These are phyloP conservation scores for Scheffersomyces illinoinensis DNA, from an alignment of 1,139 yeast genomes.

Conservation along the genomic window DNA sequence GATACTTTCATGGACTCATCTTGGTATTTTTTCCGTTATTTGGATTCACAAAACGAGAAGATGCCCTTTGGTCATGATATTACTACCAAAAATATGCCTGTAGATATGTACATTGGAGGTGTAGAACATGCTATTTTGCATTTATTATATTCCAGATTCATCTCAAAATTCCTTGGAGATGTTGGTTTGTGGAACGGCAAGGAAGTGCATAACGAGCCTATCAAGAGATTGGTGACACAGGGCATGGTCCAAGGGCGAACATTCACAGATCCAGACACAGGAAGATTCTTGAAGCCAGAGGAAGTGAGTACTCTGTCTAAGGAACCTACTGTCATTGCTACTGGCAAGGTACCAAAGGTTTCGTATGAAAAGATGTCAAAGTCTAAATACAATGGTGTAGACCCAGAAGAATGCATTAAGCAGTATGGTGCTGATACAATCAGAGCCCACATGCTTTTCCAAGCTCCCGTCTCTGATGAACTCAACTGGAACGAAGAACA, in stretches of 20 bases:
- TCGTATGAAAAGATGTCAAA: conserved; percentile 93
- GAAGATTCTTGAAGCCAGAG: conserved; percentile 73
- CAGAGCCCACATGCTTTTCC: conserved; percentile 91
- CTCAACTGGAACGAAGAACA: conserved; percentile 89
- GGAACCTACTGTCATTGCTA: conserved; percentile 46
- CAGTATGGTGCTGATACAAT: conserved; percentile 92
- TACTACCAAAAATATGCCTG: conserved; percentile 70
- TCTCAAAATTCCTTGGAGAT: conserved; percentile 72
- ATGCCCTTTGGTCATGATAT: conserved; percentile 52
- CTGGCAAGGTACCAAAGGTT: conserved; percentile 54
- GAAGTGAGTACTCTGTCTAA: conserved; percentile 54
- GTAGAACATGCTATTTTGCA: conserved; percentile 96
- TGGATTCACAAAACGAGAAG: conserved; percentile 65
- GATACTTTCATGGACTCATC: conserved; percentile 98
- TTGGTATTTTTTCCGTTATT: conserved; percentile 88
- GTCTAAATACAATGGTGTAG: conserved; percentile 92
- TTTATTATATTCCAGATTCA: conserved; percentile 78
- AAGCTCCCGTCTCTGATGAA: conserved; percentile 82
- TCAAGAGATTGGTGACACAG: conserved; percentile 77
- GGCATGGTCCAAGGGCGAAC: conserved; percentile 99
- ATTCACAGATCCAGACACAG: conserved; percentile 66
- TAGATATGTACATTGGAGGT: conserved; percentile 91
- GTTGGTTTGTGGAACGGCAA: conserved; percentile 53
- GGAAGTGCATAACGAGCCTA: conserved; percentile 69
- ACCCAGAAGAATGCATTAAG: conserved; percentile 76